Evolutionary conservation across 1,139 yeast species (phyloP).

Genomic region (Blastobotrys arbuscula): DNA sequence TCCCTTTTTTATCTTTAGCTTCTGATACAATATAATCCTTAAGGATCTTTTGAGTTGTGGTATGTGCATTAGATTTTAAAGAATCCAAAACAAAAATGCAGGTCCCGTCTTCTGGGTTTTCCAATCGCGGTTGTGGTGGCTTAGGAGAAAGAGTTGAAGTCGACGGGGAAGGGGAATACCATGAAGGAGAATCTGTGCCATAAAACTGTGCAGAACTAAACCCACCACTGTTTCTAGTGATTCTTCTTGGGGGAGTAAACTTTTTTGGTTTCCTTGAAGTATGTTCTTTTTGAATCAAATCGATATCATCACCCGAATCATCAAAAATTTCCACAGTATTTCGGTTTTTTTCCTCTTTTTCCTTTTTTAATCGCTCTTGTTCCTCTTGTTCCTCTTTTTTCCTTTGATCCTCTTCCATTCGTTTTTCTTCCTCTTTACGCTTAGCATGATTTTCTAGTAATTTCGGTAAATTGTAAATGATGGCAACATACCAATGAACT

Average conservation of each 20-base stretch:
- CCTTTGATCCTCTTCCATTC: neutral
- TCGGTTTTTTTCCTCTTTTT: neutral
- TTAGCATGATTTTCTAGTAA: constrained; percentile 15
- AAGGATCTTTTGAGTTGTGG: constrained; percentile 44
- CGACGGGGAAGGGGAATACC: neutral
- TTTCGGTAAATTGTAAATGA: constrained; percentile 28
- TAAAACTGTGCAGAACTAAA: neutral
- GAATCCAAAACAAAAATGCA: constrained; percentile 77
- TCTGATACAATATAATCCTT: constrained; percentile 61
- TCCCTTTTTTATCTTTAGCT: constrained; percentile 56
- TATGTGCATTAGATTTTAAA: constrained; percentile 35
- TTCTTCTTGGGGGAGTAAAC: neutral
- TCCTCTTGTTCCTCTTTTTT: neutral
- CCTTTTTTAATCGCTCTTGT: neutral
- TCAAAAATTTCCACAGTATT: neutral
- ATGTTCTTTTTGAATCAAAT: neutral
- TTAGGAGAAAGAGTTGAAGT: neutral
- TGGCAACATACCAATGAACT: constrained; percentile 80
- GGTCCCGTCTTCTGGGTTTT: constrained; percentile 29
- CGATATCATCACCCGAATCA: neutral
- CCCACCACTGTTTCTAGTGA: neutral
- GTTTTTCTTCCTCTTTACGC: neutral
- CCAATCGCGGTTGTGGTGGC: neutral
- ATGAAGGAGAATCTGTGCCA: constrained; percentile 4
- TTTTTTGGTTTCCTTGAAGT: neutral